phyloP scores from a whole-genome alignment of 2,329 filamentous ascomycete species.

The Zalaria obscura region DNA sequence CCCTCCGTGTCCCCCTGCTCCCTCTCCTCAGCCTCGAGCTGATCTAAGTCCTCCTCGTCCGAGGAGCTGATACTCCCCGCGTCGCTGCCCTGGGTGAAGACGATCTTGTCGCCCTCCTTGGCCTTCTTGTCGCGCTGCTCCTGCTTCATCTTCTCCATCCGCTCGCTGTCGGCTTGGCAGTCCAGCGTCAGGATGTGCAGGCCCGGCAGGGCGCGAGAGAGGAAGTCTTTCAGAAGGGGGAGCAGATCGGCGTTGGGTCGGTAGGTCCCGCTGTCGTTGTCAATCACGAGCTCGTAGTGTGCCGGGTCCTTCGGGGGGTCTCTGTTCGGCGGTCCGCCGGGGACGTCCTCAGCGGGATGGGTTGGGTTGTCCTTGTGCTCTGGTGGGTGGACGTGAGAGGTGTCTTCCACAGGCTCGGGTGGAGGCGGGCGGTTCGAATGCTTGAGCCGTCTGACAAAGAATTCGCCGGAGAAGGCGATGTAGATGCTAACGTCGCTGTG shows the following conservation, averaged over 20 bases:
- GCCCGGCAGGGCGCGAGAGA: slow-evolving; percentile 62
- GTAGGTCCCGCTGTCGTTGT: slow-evolving; percentile 92
- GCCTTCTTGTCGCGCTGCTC: slow-evolving; percentile 64
- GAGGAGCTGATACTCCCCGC: slow-evolving; percentile 36
- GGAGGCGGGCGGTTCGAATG: slow-evolving; percentile 25
- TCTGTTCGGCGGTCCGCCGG: slow-evolving; percentile 26
- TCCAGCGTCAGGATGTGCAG: slow-evolving; percentile 61
- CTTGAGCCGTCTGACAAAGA: slow-evolving; percentile 64
- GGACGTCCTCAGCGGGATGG: slow-evolving; percentile 38
- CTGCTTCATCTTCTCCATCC: slow-evolving; percentile 60
- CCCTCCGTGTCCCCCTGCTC: neutral
- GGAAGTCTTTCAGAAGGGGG: slow-evolving; percentile 54
- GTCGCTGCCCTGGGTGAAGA: slow-evolving; percentile 39
- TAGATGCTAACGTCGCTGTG: slow-evolving; percentile 86
- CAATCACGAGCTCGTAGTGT: slow-evolving; percentile 76
- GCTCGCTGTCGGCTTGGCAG: slow-evolving; percentile 57
- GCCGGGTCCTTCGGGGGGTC: slow-evolving; percentile 37
- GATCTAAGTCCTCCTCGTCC: slow-evolving; percentile 44
- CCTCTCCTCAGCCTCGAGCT: slow-evolving; percentile 1
- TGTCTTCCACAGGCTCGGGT: slow-evolving; percentile 31
- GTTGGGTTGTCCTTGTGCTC: slow-evolving; percentile 9
- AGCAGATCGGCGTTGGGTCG: slow-evolving; percentile 68
- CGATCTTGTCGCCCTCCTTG: slow-evolving; percentile 35
- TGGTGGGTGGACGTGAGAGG: slow-evolving; percentile 27
- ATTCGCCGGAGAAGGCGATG: slow-evolving; percentile 85